These are phyloP conservation scores for Flaveria floridana DNA, from an alignment of 140 eudicot species.

Conservation along the genomic window DNA sequence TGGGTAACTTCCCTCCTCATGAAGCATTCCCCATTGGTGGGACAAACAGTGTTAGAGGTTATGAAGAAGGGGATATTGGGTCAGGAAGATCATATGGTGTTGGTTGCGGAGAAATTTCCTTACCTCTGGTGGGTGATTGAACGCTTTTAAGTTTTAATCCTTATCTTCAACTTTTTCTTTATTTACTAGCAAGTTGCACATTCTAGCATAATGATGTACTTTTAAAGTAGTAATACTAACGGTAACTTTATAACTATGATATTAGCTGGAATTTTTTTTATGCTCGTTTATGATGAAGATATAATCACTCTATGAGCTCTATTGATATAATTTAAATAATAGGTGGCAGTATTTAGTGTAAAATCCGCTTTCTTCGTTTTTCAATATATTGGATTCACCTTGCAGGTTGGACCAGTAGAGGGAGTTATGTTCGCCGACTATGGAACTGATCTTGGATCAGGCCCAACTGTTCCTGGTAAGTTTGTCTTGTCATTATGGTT, in stretches of 20 bases:
- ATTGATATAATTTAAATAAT: background rate
- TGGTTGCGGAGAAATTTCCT: constrained; percentile 92
- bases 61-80: constrained; percentile 98
- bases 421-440: constrained; percentile 89
- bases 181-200: background rate
- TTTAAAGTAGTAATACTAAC: background rate
- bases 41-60: constrained; percentile 94
- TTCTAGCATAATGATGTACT: background rate
- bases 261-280: background rate
- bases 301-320: background rate
- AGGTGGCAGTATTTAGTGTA: constrained; percentile 5
- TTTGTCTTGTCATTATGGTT: constrained; percentile 8
- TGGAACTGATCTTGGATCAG: constrained; percentile 98
- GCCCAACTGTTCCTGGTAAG: constrained; percentile 85
- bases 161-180: background rate
- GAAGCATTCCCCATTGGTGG: constrained; percentile 98
- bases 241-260: background rate
- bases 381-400: constrained; percentile 7
- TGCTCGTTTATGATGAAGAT: background rate
- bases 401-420: constrained; percentile 75
- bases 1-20: constrained; percentile 93
- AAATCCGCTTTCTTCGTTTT: background rate
- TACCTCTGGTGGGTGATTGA: constrained; percentile 66
- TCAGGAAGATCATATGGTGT: constrained; percentile 89
- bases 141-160: background rate